Percentiles rank a stretch among this genome's conserved stretches.
Conservation (phyloP, 345 rosid genomes). For the Euclidium syriacum region DNA sequence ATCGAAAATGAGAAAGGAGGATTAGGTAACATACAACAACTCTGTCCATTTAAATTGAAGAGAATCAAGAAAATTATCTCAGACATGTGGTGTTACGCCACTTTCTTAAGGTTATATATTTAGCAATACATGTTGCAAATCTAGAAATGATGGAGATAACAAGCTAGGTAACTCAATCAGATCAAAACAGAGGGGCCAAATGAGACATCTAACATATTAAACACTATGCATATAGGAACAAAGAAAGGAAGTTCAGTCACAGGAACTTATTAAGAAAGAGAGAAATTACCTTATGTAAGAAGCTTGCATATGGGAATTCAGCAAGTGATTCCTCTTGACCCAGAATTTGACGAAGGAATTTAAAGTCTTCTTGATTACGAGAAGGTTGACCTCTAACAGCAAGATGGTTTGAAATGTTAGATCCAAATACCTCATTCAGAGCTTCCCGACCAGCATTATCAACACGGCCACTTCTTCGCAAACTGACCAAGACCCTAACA, state of each 20-base stretch:
- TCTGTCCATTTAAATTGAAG: neutral
- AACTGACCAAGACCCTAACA: constrained; percentile 76
- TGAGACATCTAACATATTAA: neutral
- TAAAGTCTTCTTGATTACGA: constrained; percentile 28
- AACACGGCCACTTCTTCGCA: constrained; percentile 68
- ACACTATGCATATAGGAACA: constrained; percentile 1
- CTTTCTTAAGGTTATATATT: neutral
- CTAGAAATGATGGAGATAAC: neutral
- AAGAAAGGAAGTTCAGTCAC: neutral
- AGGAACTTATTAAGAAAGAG: neutral
- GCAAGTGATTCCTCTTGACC: constrained; percentile 78
- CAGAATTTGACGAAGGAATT: constrained; percentile 41
- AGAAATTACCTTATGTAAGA: constrained; percentile 63
- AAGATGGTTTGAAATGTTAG: constrained; percentile 33
- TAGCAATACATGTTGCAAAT: neutral
- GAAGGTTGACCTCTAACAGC: constrained; percentile 39
- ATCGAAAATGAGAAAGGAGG: constrained; percentile 12
- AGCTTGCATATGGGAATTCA: constrained; percentile 89
- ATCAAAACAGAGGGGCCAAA: neutral
- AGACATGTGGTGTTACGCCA: neutral
- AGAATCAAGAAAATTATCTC: neutral
- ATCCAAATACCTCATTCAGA: constrained; percentile 54
- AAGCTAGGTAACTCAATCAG: neutral
- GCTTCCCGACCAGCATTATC: constrained; percentile 62
- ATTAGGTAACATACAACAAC: neutral